Conservation (phyloP, 176 grass and related monocot species). For the Triticum timopheevii region DNA sequence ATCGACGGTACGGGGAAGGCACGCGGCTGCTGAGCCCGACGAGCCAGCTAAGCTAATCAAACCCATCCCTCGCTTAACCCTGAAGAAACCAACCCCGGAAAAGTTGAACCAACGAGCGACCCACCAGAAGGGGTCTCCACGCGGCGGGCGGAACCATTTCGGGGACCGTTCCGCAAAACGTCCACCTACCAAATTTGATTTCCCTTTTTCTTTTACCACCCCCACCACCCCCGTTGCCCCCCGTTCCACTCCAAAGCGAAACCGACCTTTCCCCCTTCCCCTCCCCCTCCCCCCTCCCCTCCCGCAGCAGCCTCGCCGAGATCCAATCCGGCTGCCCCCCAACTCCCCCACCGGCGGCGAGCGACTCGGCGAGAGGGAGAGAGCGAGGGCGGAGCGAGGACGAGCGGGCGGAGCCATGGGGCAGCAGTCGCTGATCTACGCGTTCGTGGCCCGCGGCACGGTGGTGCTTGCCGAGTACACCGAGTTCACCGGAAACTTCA, state of each 20-base stretch:
- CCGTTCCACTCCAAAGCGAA: constrained; percentile 28
- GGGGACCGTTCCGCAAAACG: constrained; percentile 9
- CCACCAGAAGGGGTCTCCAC: background rate
- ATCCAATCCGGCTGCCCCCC: constrained; percentile 32
- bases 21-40: background rate
- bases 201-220: constrained; percentile 16
- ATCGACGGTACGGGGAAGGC: background rate
- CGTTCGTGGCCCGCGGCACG: constrained; percentile 86
- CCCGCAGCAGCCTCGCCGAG: constrained; percentile 29
- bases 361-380: no score
- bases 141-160: background rate
- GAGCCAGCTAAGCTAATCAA: constrained; percentile 1
- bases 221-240: background rate
- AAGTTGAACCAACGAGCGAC: background rate
- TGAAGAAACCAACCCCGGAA: constrained; percentile 11
- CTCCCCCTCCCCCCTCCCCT: background rate
- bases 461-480: constrained; percentile 91
- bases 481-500: constrained; percentile 95
- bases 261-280: constrained; percentile 37
- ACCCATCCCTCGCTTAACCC: background rate
- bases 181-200: constrained; percentile 32
- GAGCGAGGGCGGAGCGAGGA: background rate
- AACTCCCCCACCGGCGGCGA: background rate
- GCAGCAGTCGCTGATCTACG: constrained; percentile 96
- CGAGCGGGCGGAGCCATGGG: constrained; percentile 45